Evolutionary conservation across 257 asterid genomes (phyloP), one percentile per base, ranked within the genome.

Genomic region (Primulina eburnea): DNA sequence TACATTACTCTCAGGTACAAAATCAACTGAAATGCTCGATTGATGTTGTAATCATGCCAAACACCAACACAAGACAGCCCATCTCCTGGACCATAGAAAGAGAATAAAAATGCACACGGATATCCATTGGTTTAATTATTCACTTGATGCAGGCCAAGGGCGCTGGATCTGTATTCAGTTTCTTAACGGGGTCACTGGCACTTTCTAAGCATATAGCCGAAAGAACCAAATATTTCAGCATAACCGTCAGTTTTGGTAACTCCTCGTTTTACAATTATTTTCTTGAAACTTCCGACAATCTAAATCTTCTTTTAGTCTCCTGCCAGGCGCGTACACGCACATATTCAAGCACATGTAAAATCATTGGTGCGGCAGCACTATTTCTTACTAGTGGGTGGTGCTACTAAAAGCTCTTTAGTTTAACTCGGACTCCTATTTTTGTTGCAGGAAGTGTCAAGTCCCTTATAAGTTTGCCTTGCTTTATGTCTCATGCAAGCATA

Each of bases 121-220:
- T 60, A 21, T 69, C 16, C 12, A 28, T 43, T 37, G 17, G 28
- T 62, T 14, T 47, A 29, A 65, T 67, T 24, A 24, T 16, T 35
- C 30, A 30, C 64, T 67, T 65, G n/a, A 43, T 79, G 71, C 86
- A 90, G 99, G 96, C 97, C 1, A 93, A 74, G 59, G 99, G 97
- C 62, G 92, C 97, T 34, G 99, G 99, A 62, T 89, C 99, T 6
- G 90, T 90, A 71, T 79, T 90, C 16, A 94, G 99, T 85, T 94
- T 89, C 77, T 52, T 80, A 71, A 86, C 99, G 8, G 93, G 95
- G 18, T 90, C 96, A 1, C 68, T 91, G 64, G 86, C 92, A 66
- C 91, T 90, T 29, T 90, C 99, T 56, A 88, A 85, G 87, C 97
- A 93, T 69, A 68, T 93, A 47, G 96, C 73, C 2, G 96, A 93